phyloP scores from a whole-genome alignment of 495 filamentous ascomycete genomes.

The Parathielavia hyrcaniae region DNA sequence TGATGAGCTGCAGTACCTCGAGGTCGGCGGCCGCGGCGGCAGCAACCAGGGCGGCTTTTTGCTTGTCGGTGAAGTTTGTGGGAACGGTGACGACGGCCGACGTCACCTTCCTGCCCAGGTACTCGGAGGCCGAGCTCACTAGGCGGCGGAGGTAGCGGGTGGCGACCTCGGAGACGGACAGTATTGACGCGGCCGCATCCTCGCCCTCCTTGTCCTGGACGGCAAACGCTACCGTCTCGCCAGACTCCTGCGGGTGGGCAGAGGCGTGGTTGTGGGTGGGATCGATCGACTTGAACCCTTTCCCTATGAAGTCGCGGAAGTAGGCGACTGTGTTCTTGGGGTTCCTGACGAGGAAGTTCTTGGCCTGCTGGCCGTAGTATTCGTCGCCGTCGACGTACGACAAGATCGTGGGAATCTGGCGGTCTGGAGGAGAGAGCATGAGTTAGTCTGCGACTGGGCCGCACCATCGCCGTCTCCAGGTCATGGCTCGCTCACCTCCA shows the following conservation, averaged over 20 bases:
- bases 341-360: conserved; percentile 86
- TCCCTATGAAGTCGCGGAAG: conserved; percentile 92
- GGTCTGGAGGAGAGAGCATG: conserved; percentile 53
- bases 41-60: conserved; percentile 69
- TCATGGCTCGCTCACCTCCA: conserved; percentile 59
- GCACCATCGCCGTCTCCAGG: neutral
- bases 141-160: conserved; percentile 81
- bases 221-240: conserved; percentile 71
- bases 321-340: conserved; percentile 86
- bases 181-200: conserved; percentile 50
- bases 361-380: conserved; percentile 93
- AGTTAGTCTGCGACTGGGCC: neutral
- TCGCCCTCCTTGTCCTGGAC: conserved; percentile 70
- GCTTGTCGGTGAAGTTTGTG: conserved; percentile 82
- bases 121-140: conserved; percentile 78
- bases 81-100: conserved; percentile 90
- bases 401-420: conserved; percentile 90
- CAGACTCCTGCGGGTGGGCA: conserved; percentile 74
- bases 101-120: conserved; percentile 82
- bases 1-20: conserved; percentile 86
- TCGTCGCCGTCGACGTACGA: conserved; percentile 95
- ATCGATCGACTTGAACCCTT: conserved; percentile 96
- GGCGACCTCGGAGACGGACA: conserved; percentile 78
- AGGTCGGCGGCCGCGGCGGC: conserved; percentile 76
- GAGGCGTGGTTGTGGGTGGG: conserved; percentile 90